Percentiles rank a stretch among this genome's conserved stretches.
These are phyloP conservation scores for Cudoniella acicularis DNA, from an alignment of 495 filamentous ascomycete species.

Conservation along the genomic window DNA sequence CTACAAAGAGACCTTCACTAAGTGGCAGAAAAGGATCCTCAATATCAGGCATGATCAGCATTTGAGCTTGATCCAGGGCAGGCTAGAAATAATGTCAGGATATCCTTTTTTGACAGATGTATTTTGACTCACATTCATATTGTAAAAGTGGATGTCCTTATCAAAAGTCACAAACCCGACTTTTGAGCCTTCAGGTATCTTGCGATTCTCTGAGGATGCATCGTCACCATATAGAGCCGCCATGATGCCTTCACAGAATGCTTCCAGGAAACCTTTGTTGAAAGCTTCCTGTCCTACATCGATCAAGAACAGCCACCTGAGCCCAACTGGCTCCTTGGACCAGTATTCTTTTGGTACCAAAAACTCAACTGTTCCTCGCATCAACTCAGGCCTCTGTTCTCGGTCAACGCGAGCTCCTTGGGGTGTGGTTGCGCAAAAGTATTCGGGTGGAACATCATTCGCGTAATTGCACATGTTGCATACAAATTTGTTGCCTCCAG, in stretches of 20 bases:
- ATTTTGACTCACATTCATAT: conserved; percentile 65
- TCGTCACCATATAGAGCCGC: conserved; percentile 73
- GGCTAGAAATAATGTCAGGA: conserved; percentile 40
- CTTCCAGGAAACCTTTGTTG: conserved; percentile 85
- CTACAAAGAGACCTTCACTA: conserved; percentile 88
- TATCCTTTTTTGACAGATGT: not conserved
- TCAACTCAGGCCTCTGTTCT: conserved; percentile 84
- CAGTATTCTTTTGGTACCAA: conserved; percentile 97
- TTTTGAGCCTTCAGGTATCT: conserved; percentile 74
- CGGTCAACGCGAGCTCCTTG: conserved; percentile 85
- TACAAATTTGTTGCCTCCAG: conserved; percentile 92
- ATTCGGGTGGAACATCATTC: conserved; percentile 89
- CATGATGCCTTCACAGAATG: conserved; percentile 85
- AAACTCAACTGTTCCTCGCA: conserved; percentile 90
- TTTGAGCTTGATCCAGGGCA: conserved; percentile 81
- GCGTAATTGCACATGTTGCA: conserved; percentile 99
- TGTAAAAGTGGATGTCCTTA: conserved; percentile 96
- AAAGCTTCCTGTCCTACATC: conserved; percentile 88
- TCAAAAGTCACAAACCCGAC: conserved; percentile 96
- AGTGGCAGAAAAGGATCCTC: conserved; percentile 96
- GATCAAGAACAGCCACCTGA: conserved; percentile 87
- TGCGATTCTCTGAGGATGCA: conserved; percentile 39
- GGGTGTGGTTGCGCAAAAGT: conserved; percentile 87
- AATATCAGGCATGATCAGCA: conserved; percentile 98
- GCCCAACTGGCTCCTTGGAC: conserved; percentile 87